Evolutionary conservation across 176 grass and related monocot species (phyloP), one percentile per base, ranked within the genome.

Genomic region (Oryza coarctata): DNA sequence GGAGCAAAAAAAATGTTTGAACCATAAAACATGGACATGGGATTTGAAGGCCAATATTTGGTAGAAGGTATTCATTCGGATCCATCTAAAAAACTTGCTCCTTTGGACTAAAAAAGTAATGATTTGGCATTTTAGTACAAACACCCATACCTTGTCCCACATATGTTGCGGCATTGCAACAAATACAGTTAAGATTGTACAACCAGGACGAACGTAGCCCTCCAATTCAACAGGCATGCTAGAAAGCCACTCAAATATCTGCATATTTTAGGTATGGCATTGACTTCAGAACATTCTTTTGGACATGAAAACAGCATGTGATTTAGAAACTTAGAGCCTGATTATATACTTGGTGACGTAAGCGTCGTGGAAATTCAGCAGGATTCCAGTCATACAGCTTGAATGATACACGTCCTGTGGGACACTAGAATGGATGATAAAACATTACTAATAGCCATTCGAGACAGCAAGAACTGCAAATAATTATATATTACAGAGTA

Each of bases 351-450:
- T 99, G 96, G 74, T 99, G 91, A 2, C 96, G 89, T 40, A 99
- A 66, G 29, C 87, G 86, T 70, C 96, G 90, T 85, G 96, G 96
- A 94, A 99, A 99, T 86, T 99, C 96, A 62, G 96, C 96, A 69
- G 96, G 96, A 85, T 99, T 99, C 96, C 96, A 99, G 82, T 99
- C 96, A 36, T 99, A 95, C 30, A 99, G 84, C 83, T 99, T 99
- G 89, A 99, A 99, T 63, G 96, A 99, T 70, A 99, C 93, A 50
- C 96, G 92, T 70, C 93, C 96, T 85, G 96, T 99, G 68, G 96
- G 93, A 73, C 89, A 99, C 96, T 99, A 85, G 43, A 94, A 89
- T 89, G 62, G 82, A 70, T 74, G 90, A 79, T 63, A 87, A 33
- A 90, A 61, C 14, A 88, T 71, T 66, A 91, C 14, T 41, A 81